Conservation (phyloP, 2,329 filamentous ascomycete species). For the Verticillium isaacii region DNA sequence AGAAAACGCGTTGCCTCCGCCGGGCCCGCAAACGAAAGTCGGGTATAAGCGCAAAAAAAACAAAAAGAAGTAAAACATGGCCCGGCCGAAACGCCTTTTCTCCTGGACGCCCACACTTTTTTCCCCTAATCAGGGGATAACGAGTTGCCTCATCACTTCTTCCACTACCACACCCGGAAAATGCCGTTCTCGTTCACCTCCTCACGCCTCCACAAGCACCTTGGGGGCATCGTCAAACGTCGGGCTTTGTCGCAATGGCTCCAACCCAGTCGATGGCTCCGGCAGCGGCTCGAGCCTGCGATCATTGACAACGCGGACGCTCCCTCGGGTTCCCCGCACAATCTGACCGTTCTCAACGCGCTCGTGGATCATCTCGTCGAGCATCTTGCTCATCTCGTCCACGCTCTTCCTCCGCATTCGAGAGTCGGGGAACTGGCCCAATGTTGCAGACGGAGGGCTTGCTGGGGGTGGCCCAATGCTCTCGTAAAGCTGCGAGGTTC, state of each 20-base stretch:
- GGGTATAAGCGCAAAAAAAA: not conserved
- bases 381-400: constrained; percentile 87
- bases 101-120: not conserved
- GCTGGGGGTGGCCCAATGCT: constrained; percentile 9
- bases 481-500: constrained; percentile 19
- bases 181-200: not conserved
- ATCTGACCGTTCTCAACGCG: constrained; percentile 73
- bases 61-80: not conserved
- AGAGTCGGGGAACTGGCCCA: not conserved
- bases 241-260: constrained; percentile 34
- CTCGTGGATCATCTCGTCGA: constrained; percentile 95
- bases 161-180: not conserved
- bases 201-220: constrained; percentile 21
- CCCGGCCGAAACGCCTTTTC: not conserved
- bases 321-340: constrained; percentile 61
- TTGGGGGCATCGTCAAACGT: constrained; percentile 12
- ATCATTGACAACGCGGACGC: constrained; percentile 50
- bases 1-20: not conserved
- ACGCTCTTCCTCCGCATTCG: constrained; percentile 63
- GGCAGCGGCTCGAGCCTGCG: constrained; percentile 31
- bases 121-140: not conserved
- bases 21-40: not conserved
- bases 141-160: not conserved
- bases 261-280: constrained; percentile 29
- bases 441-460: constrained; percentile 11